Base-by-base conservation (phyloP, 305 asterid genomes). In the Fraxinus angustifolia region DNA sequence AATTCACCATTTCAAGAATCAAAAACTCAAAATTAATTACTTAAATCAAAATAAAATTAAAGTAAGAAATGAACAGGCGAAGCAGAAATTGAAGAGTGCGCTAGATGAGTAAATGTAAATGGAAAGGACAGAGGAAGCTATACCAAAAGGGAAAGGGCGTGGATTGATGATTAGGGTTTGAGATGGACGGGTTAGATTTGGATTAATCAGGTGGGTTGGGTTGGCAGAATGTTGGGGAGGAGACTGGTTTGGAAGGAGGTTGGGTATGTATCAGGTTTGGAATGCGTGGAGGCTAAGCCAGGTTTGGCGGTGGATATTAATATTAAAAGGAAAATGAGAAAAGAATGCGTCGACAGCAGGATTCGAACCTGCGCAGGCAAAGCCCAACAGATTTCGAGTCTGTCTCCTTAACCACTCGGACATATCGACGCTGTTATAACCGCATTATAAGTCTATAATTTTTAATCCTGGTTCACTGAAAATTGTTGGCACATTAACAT, bases 371-470 rank as follows among this genome's bases (percentile, higher is more conserved):
- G 98, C 98, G 98, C 98, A 91, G 98, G 99, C 98, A 90, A 40
- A 96, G 98, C 99, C 98, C 98, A 96, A 94, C 98, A 96, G 98
- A 94, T 92, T 96, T 94, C 98, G 98, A 93, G 97, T 94, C 97
- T 93, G 97, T 92, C 97, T 93, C 97, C 97, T 94, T 94, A 92
- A 94, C 98, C 98, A 96, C 98, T 96, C 98, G 98, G 97, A 94
- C 98, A 94, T 92, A 90, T 94, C 90, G 95, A 91, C 95, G 1
- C 7, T 4, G 38, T 35, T 35, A 35, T 5, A 6, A 35, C 1
- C 8, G 1, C 1, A 10, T 6, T 8, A 6, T 36, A 1, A 35
- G 8, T 38, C 12, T 38, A 38, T 38, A 7, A 38, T 38, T 0
- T 8, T 1, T 38, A 1, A 38, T 38, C 0, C 1, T 38, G 2